Evolutionary conservation across 1,139 yeast genomes (phyloP).

Genomic region (Debaryomyces coudertii): DNA sequence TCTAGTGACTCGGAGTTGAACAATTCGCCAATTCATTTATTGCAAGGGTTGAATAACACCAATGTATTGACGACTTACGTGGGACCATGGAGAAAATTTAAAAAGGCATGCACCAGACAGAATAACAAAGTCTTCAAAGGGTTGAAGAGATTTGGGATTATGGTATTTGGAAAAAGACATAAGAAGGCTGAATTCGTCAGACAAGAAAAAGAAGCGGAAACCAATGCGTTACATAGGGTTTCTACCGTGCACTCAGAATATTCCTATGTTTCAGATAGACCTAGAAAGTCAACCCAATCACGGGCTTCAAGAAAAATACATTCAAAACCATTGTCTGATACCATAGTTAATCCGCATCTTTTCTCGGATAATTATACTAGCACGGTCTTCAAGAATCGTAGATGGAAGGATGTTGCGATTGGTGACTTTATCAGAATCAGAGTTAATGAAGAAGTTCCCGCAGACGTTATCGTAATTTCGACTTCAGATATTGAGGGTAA

Average conservation of each 20-base stretch:
- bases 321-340: conserved; percentile 22
- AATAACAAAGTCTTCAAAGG: conserved; percentile 22
- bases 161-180: conserved; percentile 33
- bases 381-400: conserved; percentile 62
- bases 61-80: conserved; percentile 75
- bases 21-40: conserved; percentile 79
- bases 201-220: conserved; percentile 30
- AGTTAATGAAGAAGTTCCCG: conserved; percentile 91
- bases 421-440: conserved; percentile 88
- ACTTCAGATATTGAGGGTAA: conserved; percentile 89
- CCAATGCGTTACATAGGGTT: conserved; percentile 37
- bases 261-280: conserved; percentile 20
- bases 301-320: conserved; percentile 15
- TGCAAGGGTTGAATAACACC: conserved; percentile 69
- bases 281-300: conserved; percentile 19
- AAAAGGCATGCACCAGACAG: conserved; percentile 44
- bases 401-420: conserved; percentile 87
- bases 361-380: conserved; percentile 23
- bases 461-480: conserved; percentile 78
- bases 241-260: conserved; percentile 46
- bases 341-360: conserved; percentile 39
- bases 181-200: conserved; percentile 33
- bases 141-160: conserved; percentile 26
- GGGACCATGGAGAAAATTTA: conserved; percentile 66
- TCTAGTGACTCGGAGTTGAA: conserved; percentile 81